Evolutionary conservation across 352 stramenopile genomes (phyloP).

Genomic region (Pythium sukuiense): DNA sequence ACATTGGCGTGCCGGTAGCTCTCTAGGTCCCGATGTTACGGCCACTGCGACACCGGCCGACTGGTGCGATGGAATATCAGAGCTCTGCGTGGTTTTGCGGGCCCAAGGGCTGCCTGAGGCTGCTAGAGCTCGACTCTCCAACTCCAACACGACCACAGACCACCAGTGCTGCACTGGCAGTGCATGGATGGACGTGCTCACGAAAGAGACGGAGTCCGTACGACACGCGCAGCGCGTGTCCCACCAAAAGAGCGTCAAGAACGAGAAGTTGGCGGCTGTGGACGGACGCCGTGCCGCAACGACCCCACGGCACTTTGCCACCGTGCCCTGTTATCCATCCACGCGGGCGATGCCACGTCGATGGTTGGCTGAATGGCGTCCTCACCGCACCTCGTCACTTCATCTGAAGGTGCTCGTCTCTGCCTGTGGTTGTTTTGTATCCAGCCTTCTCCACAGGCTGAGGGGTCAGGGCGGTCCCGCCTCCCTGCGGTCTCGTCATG

Average conservation of each 20-base stretch:
- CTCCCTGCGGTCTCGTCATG: no score
- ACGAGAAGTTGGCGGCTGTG: background rate
- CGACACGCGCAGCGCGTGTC: background rate
- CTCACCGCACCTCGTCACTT: background rate
- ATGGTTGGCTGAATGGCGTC: background rate
- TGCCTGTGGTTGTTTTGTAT: no score
- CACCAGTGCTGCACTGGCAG: no score
- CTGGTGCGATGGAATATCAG: background rate
- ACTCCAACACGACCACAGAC: background rate
- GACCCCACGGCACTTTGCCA: no score
- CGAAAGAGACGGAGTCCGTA: background rate
- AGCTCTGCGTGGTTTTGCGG: background rate
- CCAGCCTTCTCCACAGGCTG: no score
- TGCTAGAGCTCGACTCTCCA: background rate
- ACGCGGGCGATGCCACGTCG: background rate
- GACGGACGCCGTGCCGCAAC: background rate
- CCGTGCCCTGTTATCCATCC: background rate
- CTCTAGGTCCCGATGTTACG: no score
- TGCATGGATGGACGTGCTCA: background rate
- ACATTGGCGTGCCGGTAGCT: no score
- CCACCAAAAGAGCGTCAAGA: background rate
- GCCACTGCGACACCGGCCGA: conserved; percentile 1
- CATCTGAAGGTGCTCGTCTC: background rate
- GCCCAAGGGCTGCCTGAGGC: background rate
- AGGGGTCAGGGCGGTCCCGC: no score